Evolutionary conservation across 1,284 basidiomycete genomes (phyloP).

Genomic region (Apiotrichum mycotoxinovorans): DNA sequence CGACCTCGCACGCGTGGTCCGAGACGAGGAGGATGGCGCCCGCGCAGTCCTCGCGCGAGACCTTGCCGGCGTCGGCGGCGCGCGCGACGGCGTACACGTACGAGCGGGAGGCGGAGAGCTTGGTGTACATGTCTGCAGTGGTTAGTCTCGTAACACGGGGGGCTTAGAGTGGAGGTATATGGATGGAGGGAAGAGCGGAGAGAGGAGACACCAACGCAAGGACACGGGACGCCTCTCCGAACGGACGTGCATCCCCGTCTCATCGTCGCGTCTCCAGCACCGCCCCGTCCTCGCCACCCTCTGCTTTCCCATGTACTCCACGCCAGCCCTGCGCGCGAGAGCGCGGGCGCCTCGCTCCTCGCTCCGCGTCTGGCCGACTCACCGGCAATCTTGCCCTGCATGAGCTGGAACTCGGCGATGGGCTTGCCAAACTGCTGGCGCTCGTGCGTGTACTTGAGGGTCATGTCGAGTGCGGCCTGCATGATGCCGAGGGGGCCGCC

Average conservation of each 20-base stretch:
- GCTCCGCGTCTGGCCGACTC: conserved; percentile 9
- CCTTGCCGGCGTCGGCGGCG: conserved; percentile 76
- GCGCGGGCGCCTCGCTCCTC: too few species aligned
- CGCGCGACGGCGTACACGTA: conserved; percentile 91
- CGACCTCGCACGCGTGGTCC: conserved; percentile 84
- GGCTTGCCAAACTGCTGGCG: conserved; percentile 83
- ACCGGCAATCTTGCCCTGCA: conserved; percentile 71
- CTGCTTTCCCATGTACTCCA: too few species aligned
- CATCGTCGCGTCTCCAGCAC: too few species aligned
- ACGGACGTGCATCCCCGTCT: too few species aligned
- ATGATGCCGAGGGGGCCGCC: conserved; percentile 84
- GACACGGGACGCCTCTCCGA: too few species aligned
- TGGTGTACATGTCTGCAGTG: conserved; percentile 83
- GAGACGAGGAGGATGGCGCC: conserved; percentile 88
- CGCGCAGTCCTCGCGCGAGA: conserved; percentile 87
- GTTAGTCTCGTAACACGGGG: neutral
- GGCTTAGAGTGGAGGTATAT: too few species aligned
- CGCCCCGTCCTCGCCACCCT: too few species aligned
- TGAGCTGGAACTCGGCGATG: conserved; percentile 88
- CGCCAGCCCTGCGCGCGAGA: too few species aligned
- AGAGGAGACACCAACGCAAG: too few species aligned
- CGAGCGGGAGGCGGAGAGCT: conserved; percentile 77
- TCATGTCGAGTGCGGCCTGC: conserved; percentile 89
- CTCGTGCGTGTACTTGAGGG: conserved; percentile 83
- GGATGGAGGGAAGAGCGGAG: too few species aligned